Percentiles rank a stretch among this genome's conserved stretches.
These are phyloP conservation scores for Tagetes erecta DNA, from an alignment of 129 eudicot genomes.

Conservation along the genomic window DNA sequence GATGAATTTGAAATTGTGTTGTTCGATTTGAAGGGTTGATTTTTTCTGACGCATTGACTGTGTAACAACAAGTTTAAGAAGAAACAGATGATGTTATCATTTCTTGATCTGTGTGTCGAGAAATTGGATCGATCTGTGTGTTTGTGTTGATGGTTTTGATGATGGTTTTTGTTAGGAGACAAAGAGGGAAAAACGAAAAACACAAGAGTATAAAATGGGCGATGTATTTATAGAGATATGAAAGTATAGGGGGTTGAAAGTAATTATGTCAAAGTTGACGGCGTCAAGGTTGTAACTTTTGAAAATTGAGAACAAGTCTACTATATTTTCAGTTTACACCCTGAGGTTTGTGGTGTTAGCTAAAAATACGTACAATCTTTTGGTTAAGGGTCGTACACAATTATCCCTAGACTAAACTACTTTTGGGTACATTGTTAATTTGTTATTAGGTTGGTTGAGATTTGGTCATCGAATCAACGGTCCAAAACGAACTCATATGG, in stretches of 20 bases:
- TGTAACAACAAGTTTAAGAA: background rate
- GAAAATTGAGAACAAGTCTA: background rate
- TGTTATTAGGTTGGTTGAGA: no score
- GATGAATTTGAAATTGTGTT: constrained; percentile 26
- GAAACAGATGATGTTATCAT: background rate
- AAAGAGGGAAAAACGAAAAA: constrained; percentile 30
- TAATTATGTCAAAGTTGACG: constrained; percentile 7
- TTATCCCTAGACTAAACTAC: no score
- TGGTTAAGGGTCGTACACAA: no score
- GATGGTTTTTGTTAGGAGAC: constrained; percentile 26
- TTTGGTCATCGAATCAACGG: no score
- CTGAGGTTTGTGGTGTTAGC: background rate
- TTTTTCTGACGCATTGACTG: constrained; percentile 61
- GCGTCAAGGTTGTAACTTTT: constrained; percentile 9
- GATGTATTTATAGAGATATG: constrained; percentile 7
- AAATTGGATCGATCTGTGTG: constrained; percentile 1
- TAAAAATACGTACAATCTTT: background rate
- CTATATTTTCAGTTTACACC: background rate
- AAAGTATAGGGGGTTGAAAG: background rate
- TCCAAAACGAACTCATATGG: no score
- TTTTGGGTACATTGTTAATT: no score
- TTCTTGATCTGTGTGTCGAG: constrained; percentile 23
- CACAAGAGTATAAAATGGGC: constrained; percentile 3
- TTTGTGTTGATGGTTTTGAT: constrained; percentile 32
- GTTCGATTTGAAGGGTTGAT: constrained; percentile 43